These are phyloP conservation scores for Russula lepida DNA, from an alignment of 768 basidiomycete genomes.

Conservation along the genomic window DNA sequence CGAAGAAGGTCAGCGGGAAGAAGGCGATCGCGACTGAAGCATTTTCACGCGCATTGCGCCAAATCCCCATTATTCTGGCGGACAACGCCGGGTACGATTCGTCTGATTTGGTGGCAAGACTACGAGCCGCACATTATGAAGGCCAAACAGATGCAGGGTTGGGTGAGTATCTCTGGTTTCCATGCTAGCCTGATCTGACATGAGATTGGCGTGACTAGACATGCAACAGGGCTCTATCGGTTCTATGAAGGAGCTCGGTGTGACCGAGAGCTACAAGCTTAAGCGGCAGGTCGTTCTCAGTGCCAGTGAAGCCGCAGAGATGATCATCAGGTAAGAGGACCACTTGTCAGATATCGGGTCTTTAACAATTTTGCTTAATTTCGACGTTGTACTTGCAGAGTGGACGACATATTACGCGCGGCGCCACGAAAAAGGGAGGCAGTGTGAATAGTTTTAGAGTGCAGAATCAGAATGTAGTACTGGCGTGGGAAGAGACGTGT, in stretches of 20 bases:
- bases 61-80: slow-evolving; percentile 93
- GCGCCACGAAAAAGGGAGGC: slow-evolving; percentile 83
- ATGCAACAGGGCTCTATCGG: slow-evolving; percentile 82
- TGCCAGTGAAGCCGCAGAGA: slow-evolving; percentile 94
- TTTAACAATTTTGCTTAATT: neutral
- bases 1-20: slow-evolving; percentile 81
- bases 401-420: slow-evolving; percentile 85
- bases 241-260: slow-evolving; percentile 79
- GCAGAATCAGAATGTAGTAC: neutral
- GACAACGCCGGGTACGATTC: slow-evolving; percentile 98
- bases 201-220: slow-evolving; percentile 38
- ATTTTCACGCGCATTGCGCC: slow-evolving; percentile 79
- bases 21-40: slow-evolving; percentile 93
- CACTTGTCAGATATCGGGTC: neutral
- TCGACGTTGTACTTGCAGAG: slow-evolving; percentile 36
- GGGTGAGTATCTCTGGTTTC: slow-evolving; percentile 40
- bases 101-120: slow-evolving; percentile 83
- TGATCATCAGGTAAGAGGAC: slow-evolving; percentile 79
- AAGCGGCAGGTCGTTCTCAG: slow-evolving; percentile 92
- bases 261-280: slow-evolving; percentile 96
- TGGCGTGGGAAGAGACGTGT: neutral
- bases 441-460: slow-evolving; percentile 33
- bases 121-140: slow-evolving; percentile 92
- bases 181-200: neutral
- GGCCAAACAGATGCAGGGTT: slow-evolving; percentile 81